Evolutionary conservation across 306 rosid genomes (phyloP).

Genomic region (Cucumis melo): DNA sequence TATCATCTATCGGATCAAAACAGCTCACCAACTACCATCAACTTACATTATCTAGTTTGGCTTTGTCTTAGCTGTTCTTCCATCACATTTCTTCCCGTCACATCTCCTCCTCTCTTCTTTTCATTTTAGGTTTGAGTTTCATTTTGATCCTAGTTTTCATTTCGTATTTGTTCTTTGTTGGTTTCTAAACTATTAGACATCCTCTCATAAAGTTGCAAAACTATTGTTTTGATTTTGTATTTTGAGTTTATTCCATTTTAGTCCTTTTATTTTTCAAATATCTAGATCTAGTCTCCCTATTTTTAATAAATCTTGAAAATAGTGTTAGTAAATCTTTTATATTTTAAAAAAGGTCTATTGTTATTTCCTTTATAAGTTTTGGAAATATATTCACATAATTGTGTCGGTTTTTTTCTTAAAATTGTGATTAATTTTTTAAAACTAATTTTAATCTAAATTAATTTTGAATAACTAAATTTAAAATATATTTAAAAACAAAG

Average conservation of each 20-base stretch:
- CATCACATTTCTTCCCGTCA: conserved; percentile 1
- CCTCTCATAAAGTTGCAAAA: no score
- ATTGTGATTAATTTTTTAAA: no score
- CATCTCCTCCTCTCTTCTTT: background rate
- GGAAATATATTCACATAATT: no score
- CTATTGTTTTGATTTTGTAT: background rate
- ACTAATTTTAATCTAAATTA: background rate
- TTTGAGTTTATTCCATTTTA: background rate
- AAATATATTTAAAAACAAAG: no score
- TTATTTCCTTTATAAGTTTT: no score
- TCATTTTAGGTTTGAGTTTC: background rate
- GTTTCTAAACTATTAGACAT: background rate
- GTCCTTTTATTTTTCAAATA: background rate
- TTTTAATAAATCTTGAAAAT: background rate
- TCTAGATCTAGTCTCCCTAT: no score
- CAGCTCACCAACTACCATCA: conserved; percentile 13
- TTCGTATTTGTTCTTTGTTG: background rate
- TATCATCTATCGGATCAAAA: conserved; percentile 6
- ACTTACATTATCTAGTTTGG: background rate
- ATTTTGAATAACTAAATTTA: no score
- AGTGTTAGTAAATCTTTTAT: no score
- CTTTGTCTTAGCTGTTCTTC: conserved; percentile 4
- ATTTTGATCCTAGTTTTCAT: background rate
- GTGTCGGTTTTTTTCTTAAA: background rate
- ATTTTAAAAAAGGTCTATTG: no score